A percentile compares a stretch with the other conserved stretches of the same genome.
Evolutionary conservation across 768 basidiomycete species (phyloP).

Genomic region (Rickenella mellea): DNA sequence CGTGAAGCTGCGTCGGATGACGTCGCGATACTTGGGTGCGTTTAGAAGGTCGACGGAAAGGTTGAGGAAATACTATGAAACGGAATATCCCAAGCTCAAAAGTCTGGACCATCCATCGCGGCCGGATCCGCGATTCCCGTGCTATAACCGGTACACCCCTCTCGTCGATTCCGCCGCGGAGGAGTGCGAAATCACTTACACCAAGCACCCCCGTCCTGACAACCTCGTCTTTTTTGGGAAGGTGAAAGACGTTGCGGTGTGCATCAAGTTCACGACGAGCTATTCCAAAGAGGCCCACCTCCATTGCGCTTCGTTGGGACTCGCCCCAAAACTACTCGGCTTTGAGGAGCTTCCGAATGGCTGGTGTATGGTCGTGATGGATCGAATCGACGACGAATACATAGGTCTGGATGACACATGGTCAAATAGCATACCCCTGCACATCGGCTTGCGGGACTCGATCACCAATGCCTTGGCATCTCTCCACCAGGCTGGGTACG

Average conservation of each 20-base stretch:
- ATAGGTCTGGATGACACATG: not conserved
- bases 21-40: slow-evolving; percentile 17
- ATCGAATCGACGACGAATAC: slow-evolving; percentile 7
- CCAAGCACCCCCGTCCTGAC: not conserved
- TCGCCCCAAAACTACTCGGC: slow-evolving; percentile 15
- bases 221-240: slow-evolving; percentile 6
- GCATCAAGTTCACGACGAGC: slow-evolving; percentile 9
- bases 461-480: not conserved
- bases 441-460: not conserved
- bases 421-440: not conserved
- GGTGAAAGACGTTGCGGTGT: not conserved
- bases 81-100: no score
- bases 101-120: no score
- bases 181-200: not conserved
- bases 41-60: slow-evolving; percentile 14
- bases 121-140: no score
- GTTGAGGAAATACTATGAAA: slow-evolving; percentile 17
- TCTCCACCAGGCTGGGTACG: slow-evolving; percentile 15
- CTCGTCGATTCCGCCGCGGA: no score
- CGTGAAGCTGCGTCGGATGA: not conserved
- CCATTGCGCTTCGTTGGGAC: slow-evolving; percentile 9
- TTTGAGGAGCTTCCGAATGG: slow-evolving; percentile 16
- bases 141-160: no score
- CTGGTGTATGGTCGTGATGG: slow-evolving; percentile 22
- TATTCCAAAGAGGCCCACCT: slow-evolving; percentile 13